A percentile compares a stretch with the other conserved stretches of the same genome.
Conservation (phyloP, 257 asterid species). For the Cruciata laevipes region DNA sequence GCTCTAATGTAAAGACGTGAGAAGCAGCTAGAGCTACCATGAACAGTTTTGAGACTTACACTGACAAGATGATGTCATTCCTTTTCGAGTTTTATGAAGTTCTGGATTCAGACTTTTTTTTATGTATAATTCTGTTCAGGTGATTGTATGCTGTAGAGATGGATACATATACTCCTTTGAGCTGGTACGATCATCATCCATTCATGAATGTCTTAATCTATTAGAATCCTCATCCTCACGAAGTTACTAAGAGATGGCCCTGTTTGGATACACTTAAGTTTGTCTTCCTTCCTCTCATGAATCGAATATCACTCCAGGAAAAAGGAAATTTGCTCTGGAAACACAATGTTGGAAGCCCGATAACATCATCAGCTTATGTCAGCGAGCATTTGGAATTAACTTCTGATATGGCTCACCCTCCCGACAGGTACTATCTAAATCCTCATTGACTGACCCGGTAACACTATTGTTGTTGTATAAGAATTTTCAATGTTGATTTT, state of each 20-base stretch:
- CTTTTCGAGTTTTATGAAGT: background rate
- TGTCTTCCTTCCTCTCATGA: background rate
- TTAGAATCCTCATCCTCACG: background rate
- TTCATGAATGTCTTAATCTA: background rate
- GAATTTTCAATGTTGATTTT: conserved; percentile 13
- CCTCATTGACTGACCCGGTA: conserved; percentile 1
- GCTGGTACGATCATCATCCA: conserved; percentile 37
- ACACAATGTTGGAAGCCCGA: conserved; percentile 53
- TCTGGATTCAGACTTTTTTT: background rate
- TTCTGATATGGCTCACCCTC: conserved; percentile 25
- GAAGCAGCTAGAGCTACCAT: conserved; percentile 1
- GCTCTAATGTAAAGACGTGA: background rate
- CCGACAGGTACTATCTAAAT: conserved; percentile 39
- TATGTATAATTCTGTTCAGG: conserved; percentile 39
- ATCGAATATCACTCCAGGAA: conserved; percentile 1
- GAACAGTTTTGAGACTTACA: background rate
- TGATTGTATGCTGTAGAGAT: conserved; percentile 77
- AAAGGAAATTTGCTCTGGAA: conserved; percentile 68
- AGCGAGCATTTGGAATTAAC: conserved; percentile 50
- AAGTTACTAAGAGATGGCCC: background rate
- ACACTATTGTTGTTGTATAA: background rate
- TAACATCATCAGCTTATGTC: conserved; percentile 72
- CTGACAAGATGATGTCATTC: background rate
- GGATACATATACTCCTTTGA: conserved; percentile 74
- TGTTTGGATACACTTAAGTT: background rate